phyloP scores from a whole-genome alignment of 768 basidiomycete species.

The Collybia mongolica region DNA sequence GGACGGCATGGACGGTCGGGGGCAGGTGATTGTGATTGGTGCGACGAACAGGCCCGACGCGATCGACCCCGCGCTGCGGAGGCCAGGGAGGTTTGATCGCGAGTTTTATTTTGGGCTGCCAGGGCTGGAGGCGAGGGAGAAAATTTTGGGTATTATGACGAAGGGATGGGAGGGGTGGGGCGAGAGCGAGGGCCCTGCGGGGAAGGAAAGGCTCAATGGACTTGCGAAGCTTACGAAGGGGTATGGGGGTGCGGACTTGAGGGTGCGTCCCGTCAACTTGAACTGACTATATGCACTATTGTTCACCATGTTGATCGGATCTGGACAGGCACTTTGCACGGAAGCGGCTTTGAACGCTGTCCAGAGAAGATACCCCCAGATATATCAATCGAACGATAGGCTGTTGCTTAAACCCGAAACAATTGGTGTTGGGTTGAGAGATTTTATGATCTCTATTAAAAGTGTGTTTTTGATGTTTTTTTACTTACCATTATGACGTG shows the following conservation, averaged over 20 bases:
- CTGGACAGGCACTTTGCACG: slow-evolving; percentile 91
- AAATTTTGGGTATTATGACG: slow-evolving; percentile 90
- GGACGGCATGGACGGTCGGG: slow-evolving; percentile 99
- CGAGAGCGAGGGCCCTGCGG: slow-evolving; percentile 19
- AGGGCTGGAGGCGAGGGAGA: slow-evolving; percentile 77
- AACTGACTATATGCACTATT: slow-evolving; percentile 2
- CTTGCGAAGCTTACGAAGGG: slow-evolving; percentile 92
- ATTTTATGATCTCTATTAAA: slow-evolving; percentile 97
- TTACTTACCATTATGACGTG: not conserved
- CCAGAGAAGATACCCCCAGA: slow-evolving; percentile 94
- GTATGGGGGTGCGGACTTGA: slow-evolving; percentile 94
- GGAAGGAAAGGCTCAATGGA: slow-evolving; percentile 37
- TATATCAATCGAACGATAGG: slow-evolving; percentile 89
- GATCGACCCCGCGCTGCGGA: slow-evolving; percentile 92
- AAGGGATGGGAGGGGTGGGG: slow-evolving; percentile 86
- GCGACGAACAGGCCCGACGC: slow-evolving; percentile 98
- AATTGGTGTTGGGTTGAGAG: slow-evolving; percentile 80
- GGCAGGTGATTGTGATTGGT: slow-evolving; percentile 96
- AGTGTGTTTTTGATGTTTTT: slow-evolving; percentile 51
- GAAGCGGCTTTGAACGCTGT: slow-evolving; percentile 97
- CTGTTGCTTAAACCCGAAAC: slow-evolving; percentile 82
- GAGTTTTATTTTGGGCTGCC: slow-evolving; percentile 98
- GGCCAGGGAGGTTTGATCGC: slow-evolving; percentile 94
- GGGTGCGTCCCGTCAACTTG: slow-evolving; percentile 51
- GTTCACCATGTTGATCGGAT: slow-evolving; percentile 2